These are phyloP conservation scores for Rhizomucor pusillus DNA, from an alignment of 371 early-diverging fungal genomes.

Conservation along the genomic window DNA sequence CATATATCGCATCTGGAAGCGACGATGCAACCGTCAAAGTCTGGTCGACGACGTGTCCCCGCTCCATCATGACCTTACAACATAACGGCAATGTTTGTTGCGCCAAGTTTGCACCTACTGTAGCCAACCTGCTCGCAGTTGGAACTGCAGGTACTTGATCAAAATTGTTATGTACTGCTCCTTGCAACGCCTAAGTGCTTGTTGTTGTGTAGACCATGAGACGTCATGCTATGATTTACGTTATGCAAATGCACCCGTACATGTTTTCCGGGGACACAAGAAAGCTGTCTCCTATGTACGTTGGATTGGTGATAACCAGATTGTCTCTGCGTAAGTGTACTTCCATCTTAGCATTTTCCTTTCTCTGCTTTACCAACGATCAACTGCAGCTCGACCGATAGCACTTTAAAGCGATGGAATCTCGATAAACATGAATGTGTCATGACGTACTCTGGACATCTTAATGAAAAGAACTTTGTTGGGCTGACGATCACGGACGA, in stretches of 20 bases:
- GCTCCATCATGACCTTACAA: conserved; percentile 75
- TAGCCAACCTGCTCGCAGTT: conserved; percentile 73
- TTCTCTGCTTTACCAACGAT: not conserved
- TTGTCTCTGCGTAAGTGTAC: conserved; percentile 70
- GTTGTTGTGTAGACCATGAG: conserved; percentile 68
- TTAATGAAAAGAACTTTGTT: conserved; percentile 95
- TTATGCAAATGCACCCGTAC: conserved; percentile 61
- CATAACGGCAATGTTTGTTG: conserved; percentile 89
- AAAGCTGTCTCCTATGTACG: conserved; percentile 93
- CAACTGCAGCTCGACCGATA: conserved; percentile 74
- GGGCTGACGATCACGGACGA: conserved; percentile 75
- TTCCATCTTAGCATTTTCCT: not conserved
- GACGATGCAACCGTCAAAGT: conserved; percentile 90
- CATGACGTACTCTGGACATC: conserved; percentile 78
- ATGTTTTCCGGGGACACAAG: conserved; percentile 76
- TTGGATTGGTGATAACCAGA: conserved; percentile 67
- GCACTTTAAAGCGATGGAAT: conserved; percentile 85
- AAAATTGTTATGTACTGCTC: not conserved
- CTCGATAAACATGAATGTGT: conserved; percentile 49
- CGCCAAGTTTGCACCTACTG: conserved; percentile 84
- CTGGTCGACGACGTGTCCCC: conserved; percentile 73
- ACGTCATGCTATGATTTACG: conserved; percentile 87
- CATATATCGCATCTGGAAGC: conserved; percentile 79
- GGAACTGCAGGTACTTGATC: conserved; percentile 76
- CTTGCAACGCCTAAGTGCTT: no score